Conservation (phyloP, 1,284 basidiomycete genomes). For the Sanghuangporus baumii region DNA sequence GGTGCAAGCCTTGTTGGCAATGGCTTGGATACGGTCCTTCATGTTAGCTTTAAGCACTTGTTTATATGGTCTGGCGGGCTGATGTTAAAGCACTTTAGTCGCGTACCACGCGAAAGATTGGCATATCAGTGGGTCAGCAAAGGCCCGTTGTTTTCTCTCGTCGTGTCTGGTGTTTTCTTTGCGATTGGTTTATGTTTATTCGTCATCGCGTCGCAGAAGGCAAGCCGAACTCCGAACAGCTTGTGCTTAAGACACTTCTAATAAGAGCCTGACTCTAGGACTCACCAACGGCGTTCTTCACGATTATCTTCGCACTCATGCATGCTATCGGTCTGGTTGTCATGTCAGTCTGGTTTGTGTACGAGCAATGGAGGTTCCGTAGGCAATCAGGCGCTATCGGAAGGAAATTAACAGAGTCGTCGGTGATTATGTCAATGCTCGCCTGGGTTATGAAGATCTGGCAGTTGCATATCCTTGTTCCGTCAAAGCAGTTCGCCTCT, state of each 20-base stretch:
- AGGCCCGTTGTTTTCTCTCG: not conserved
- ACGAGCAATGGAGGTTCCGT: conserved; percentile 9
- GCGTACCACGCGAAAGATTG: not conserved
- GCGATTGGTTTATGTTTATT: not conserved
- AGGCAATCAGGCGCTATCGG: not conserved
- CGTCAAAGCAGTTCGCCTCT: no score
- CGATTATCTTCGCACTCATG: not conserved
- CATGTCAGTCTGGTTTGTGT: conserved; percentile 1
- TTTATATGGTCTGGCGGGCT: not conserved
- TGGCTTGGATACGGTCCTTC: not conserved
- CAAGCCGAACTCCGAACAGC: not conserved
- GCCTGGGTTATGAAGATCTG: not conserved
- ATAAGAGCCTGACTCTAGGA: not conserved
- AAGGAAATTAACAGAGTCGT: not conserved
- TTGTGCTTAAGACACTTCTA: no score
- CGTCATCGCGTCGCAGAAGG: not conserved
- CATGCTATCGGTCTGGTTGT: not conserved
- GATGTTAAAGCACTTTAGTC: not conserved
- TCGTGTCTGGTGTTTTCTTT: not conserved
- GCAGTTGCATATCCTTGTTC: no score
- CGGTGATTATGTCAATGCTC: not conserved
- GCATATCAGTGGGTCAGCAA: not conserved
- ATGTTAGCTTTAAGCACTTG: not conserved
- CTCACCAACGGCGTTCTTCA: not conserved
- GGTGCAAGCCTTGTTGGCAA: not conserved